Evolutionary conservation across 2,329 filamentous ascomycete species (phyloP), one percentile per base, ranked within the genome.

Genomic region (Trichoderma semiorbis): DNA sequence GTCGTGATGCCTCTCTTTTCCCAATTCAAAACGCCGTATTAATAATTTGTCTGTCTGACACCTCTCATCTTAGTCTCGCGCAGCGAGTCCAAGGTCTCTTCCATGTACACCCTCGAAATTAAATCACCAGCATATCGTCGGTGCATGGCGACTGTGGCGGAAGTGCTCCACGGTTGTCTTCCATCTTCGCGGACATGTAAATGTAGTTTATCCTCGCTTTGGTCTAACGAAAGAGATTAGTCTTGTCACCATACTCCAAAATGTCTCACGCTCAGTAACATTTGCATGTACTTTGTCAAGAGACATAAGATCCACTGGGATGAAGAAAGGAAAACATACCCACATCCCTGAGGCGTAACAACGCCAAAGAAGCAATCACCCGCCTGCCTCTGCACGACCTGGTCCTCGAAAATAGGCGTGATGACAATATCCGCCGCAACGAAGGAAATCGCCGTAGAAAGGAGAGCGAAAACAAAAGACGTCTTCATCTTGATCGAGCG

Each of bases 291-390:
- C 14, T 36, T 43, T 18, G 7, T 36, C 34, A 24, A 24, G 21
- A 50, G 5, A 12, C 5, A 11, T n/a, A 18, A 26, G 55, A 16
- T 50, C 0, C 7, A 36, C 2, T 6, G 11, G 18, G 3, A 7
- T 18, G 8, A 57, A 39, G 7, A 18, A 32, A 39, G 7, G 14
- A 32, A 18, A 36, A 82, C 86, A 75, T 77, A 89, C 88, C 82
- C 88, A 85, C 88, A 90, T 39, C 88, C 88, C 69, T 83, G 80
- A 5, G 88, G 86, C 36, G 88, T 89, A 6, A 84, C 83, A 21
- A 87, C 85, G 39, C 88, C 88, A 75, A 85, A 88, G 75, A 84
- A 86, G 77, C 88, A 90, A 77, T 90, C 88, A 32, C 83, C 85
- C 2, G 76, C 43, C 21, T 78, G 75, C 75, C 83, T 85, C 32